Conservation (phyloP, 306 rosid genomes). For the Fragaria vesca region DNA sequence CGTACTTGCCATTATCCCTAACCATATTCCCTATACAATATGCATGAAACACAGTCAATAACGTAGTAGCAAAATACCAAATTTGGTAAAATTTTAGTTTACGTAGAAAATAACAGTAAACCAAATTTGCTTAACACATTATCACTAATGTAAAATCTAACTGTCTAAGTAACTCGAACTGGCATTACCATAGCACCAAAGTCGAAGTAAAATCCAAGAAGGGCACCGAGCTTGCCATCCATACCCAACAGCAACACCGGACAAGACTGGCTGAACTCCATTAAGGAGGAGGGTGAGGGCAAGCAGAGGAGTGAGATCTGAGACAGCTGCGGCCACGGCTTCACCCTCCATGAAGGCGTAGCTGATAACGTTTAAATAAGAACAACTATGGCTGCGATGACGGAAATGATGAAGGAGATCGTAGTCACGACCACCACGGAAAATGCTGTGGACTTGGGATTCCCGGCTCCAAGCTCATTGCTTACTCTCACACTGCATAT, state of each 20-base stretch:
- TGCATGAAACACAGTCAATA: not conserved
- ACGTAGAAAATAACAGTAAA: too few species aligned
- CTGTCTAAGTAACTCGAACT: not conserved
- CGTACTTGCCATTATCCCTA: conserved; percentile 70
- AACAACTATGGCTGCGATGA: conserved; percentile 38
- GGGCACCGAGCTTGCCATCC: conserved; percentile 80
- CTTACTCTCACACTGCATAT: conserved; percentile 73
- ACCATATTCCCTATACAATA: conserved; percentile 63
- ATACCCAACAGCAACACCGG: conserved; percentile 94
- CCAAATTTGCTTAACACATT: not conserved
- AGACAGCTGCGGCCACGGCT: conserved; percentile 72
- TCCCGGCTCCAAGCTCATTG: conserved; percentile 72
- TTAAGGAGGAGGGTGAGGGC: conserved; percentile 63
- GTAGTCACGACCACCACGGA: conserved; percentile 53
- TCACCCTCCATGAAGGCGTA: conserved; percentile 71
- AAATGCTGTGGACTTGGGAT: conserved; percentile 73
- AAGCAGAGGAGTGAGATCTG: conserved; percentile 71
- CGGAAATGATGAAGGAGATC: conserved; percentile 52
- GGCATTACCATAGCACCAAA: conserved; percentile 62
- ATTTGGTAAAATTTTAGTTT: too few species aligned
- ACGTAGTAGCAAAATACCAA: not conserved
- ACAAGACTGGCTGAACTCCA: conserved; percentile 80
- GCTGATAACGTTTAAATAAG: conserved; percentile 51
- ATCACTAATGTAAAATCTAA: not conserved
- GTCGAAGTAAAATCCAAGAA: conserved; percentile 65